Base-by-base conservation (phyloP, 1,284 basidiomycete genomes). In the Ceratobasidium sp. region DNA sequence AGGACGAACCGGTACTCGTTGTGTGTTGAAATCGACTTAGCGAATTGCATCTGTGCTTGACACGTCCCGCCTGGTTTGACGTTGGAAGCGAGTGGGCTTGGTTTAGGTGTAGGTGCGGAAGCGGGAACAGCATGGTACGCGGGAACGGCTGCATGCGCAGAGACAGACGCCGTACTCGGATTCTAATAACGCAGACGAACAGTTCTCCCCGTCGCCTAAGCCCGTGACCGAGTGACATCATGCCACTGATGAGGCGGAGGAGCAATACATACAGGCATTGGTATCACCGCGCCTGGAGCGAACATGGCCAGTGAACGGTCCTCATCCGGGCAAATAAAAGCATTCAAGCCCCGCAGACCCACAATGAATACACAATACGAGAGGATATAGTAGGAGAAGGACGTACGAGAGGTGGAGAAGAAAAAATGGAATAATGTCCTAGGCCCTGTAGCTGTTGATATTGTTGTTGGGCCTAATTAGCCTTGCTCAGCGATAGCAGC, bases 251-350 rank as follows among this genome's bases (percentile, higher is more conserved):
- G n/a, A 2, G 55, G 26, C 7, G 26, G 26, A 21, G 55, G 55
- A 4, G 35, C 35, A 23, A 49, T 49, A 6, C 7, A 23, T 5
- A 58, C 32, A n/a, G 55, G 55, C 26, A 38, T 30, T 2, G 55
- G 55, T n/a, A 38, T 21, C 11, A 32, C 16, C 14, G 28, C 55
- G 16, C 28, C 28, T 3, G 55, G 55, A 2, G 55, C 55, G 32
- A 61, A 41, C 38, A 61, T 61, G 58, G 1, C 38, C 58, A n/a
- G 58, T 32, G 26, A 61, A 61, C 58, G 58, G 58, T 2, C 58
- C 58, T 35, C 58, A 61, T 43, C 58, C 58, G 5, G 58, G 58
- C 38, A 61, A 41, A 32, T 61, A 61, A 4, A 11, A 38, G n/a
- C n/a, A n/a, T n/a, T n/a, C n/a, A 4, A n/a, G n/a, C n/a, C n/a